Percentiles rank a stretch among this genome's conserved stretches.
Evolutionary conservation across 345 rosid genomes (phyloP).

Genomic region (Conringia planisiliqua): DNA sequence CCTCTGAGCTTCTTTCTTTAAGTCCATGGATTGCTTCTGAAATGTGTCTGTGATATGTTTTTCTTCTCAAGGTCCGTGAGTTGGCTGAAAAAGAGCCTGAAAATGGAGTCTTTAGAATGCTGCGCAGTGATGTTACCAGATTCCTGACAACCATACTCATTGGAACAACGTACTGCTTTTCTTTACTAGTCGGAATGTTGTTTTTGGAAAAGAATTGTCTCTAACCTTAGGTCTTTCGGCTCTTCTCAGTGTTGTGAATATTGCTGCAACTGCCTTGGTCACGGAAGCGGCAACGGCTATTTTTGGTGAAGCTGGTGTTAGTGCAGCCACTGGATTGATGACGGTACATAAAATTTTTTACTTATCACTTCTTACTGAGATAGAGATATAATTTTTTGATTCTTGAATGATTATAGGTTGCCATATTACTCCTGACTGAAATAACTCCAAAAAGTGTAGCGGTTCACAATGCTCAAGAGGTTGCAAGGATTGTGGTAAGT

Average conservation of each 20-base stretch:
- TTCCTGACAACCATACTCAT: slow-evolving; percentile 97
- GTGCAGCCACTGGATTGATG: slow-evolving; percentile 95
- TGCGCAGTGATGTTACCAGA: slow-evolving; percentile 94
- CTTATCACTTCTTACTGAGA: slow-evolving; percentile 43
- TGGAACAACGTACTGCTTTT: slow-evolving; percentile 83
- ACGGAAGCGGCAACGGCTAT: slow-evolving; percentile 95
- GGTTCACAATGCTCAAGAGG: slow-evolving; percentile 92
- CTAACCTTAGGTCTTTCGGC: slow-evolving; percentile 38
- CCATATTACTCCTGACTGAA: slow-evolving; percentile 87
- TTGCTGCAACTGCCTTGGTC: slow-evolving; percentile 98
- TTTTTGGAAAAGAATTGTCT: slow-evolving; percentile 20
- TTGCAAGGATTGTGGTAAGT: slow-evolving; percentile 93
- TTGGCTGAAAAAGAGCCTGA: slow-evolving; percentile 95
- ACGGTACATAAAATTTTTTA: slow-evolving; percentile 53
- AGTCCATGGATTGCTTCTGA: background rate
- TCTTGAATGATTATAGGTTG: slow-evolving; percentile 55
- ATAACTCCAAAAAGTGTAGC: slow-evolving; percentile 99
- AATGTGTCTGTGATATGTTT: background rate
- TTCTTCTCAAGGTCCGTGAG: slow-evolving; percentile 73
- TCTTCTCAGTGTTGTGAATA: slow-evolving; percentile 74
- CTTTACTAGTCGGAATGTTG: slow-evolving; percentile 18
- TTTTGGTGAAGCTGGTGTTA: slow-evolving; percentile 94
- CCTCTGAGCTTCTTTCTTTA: background rate
- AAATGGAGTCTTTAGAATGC: slow-evolving; percentile 92
- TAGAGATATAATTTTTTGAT: slow-evolving; percentile 19